A percentile compares a stretch with the other conserved stretches of the same genome.
Conservation (phyloP, 2,329 filamentous ascomycete species). For the Aspergillus sp. region DNA sequence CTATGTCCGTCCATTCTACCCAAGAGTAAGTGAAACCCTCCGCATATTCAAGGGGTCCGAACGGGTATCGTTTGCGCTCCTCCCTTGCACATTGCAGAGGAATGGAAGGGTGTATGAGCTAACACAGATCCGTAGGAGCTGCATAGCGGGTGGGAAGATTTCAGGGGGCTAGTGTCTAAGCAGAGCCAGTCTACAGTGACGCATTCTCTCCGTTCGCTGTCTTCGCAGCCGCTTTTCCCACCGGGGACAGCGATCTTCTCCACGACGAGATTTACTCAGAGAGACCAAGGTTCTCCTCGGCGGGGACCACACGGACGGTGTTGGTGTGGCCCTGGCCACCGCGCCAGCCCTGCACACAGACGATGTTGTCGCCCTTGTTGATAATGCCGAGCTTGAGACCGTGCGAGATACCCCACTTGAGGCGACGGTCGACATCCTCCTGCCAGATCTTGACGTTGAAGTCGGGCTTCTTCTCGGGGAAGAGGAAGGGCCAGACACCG, state of each 20-base stretch:
- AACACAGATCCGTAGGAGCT: constrained; percentile 14
- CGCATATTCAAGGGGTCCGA: constrained; percentile 1
- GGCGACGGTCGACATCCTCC: constrained; percentile 95
- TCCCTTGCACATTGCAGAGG: constrained; percentile 11
- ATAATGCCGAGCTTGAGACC: constrained; percentile 83
- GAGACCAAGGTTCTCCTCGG: constrained; percentile 51
- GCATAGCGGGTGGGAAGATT: constrained; percentile 16
- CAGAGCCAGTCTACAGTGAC: constrained; percentile 24
- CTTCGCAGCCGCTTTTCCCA: constrained; percentile 23
- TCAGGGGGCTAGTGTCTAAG: constrained; percentile 17
- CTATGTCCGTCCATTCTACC: constrained; percentile 18
- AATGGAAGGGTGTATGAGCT: constrained; percentile 4
- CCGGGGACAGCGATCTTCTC: constrained; percentile 6
- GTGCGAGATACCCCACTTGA: constrained; percentile 93
- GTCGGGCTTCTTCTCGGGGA: constrained; percentile 91
- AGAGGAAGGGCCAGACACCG: constrained; percentile 96
- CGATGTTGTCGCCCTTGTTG: constrained; percentile 73
- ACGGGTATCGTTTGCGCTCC: constrained; percentile 12
- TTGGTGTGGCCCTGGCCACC: constrained; percentile 72
- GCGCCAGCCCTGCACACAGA: constrained; percentile 71
- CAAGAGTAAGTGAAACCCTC: constrained; percentile 9
- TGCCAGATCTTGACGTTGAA: constrained; percentile 95
- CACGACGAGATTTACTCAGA: constrained; percentile 33
- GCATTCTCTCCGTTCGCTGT: constrained; percentile 24
- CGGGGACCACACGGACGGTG: constrained; percentile 59